phyloP scores from a whole-genome alignment of 139 green algal species.

The Chlorella sp. region DNA sequence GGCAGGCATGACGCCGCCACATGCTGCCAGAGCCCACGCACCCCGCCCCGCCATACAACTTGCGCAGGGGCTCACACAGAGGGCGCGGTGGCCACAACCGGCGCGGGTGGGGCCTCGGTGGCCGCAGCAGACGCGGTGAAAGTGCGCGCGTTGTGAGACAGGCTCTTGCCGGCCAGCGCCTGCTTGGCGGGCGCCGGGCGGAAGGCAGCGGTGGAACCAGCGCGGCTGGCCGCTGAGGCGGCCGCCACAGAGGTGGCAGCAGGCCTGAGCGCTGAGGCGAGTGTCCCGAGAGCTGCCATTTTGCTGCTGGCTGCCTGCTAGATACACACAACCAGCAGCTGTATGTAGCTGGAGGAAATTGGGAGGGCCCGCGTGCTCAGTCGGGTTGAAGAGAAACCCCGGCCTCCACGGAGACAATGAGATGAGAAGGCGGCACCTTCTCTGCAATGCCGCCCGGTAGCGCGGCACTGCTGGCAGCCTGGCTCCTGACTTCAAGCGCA shows the following conservation, averaged over 20 bases:
- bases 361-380: background rate
- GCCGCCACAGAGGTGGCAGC: background rate
- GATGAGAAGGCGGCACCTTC: too few relatives aligned
- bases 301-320: background rate
- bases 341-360: background rate
- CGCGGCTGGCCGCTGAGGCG: background rate
- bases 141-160: slow-evolving; percentile 20
- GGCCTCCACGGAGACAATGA: background rate
- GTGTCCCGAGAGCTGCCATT: background rate
- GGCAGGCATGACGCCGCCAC: background rate
- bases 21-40: background rate
- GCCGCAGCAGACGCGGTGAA: background rate
- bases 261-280: background rate
- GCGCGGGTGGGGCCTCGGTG: background rate
- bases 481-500: too few relatives aligned
- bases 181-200: background rate
- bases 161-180: background rate
- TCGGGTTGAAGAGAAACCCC: background rate
- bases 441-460: too few relatives aligned
- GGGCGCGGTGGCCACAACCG: slow-evolving; percentile 9
- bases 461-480: too few relatives aligned
- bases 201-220: background rate
- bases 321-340: background rate
- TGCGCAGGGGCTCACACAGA: background rate
- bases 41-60: background rate